Conservation (phyloP, 345 rosid species). For the Sonneratia caseolaris region DNA sequence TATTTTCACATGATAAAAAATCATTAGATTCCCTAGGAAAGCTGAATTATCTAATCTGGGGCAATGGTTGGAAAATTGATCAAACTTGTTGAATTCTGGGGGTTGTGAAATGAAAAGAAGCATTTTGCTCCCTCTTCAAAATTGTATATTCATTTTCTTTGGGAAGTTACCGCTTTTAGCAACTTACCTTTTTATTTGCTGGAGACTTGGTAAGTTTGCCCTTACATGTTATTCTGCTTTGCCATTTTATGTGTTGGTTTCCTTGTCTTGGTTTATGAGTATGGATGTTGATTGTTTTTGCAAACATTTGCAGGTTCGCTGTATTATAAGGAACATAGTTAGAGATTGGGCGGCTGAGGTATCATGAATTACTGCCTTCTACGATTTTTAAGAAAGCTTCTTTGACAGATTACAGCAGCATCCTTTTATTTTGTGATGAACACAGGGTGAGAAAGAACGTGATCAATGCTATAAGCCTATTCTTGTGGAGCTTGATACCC, state of each 20-base stretch:
- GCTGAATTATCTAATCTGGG: background rate
- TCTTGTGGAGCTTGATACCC: slow-evolving; percentile 74
- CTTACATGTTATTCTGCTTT: background rate
- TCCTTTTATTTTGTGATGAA: background rate
- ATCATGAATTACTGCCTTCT: slow-evolving; percentile 5
- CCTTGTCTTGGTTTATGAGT: background rate
- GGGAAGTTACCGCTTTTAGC: background rate
- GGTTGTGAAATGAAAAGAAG: background rate
- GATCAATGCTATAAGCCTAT: slow-evolving; percentile 90
- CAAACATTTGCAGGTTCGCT: slow-evolving; percentile 66
- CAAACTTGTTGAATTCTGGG: background rate
- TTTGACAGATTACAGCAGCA: background rate
- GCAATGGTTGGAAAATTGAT: background rate
- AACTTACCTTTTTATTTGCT: background rate
- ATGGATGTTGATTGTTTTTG: background rate
- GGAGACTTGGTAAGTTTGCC: background rate
- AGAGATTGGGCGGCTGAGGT: slow-evolving; percentile 99
- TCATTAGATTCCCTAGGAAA: background rate
- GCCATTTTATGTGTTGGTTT: background rate
- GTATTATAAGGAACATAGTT: slow-evolving; percentile 87
- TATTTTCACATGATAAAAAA: background rate
- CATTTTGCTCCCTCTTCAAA: background rate
- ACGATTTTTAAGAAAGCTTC: background rate
- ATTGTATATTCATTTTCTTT: background rate
- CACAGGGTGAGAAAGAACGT: slow-evolving; percentile 79